These are phyloP conservation scores for Stipa capillata DNA, from an alignment of 176 grass and related monocot species.

Conservation along the genomic window DNA sequence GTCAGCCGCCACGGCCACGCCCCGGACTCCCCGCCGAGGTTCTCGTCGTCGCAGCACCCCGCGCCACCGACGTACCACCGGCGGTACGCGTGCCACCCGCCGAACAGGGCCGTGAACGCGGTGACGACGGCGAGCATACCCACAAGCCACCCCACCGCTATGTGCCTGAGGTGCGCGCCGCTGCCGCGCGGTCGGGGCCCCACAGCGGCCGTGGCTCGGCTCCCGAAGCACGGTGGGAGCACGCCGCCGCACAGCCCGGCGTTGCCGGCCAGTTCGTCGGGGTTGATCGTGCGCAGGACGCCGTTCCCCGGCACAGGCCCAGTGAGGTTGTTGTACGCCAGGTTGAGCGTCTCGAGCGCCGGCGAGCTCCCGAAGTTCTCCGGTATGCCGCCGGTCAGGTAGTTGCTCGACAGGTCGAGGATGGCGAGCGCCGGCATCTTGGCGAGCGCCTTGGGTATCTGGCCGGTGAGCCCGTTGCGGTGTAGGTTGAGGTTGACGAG, in stretches of 20 bases:
- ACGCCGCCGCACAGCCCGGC: constrained; percentile 71
- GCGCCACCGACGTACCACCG: constrained; percentile 52
- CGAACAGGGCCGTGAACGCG: constrained; percentile 29
- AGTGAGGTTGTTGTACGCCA: constrained; percentile 78
- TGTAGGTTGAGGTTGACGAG: constrained; percentile 72
- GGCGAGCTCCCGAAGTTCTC: constrained; percentile 88
- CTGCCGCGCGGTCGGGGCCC: not conserved
- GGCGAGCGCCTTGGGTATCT: constrained; percentile 65
- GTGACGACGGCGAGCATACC: constrained; percentile 39
- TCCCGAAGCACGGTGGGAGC: constrained; percentile 48
- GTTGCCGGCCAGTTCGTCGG: constrained; percentile 74
- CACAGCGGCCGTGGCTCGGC: not conserved
- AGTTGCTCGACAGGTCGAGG: constrained; percentile 75
- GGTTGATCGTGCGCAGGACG: constrained; percentile 73
- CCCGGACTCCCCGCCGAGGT: constrained; percentile 3
- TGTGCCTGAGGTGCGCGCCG: constrained; percentile 41
- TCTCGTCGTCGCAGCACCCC: constrained; percentile 28
- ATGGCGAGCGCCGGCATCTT: constrained; percentile 87
- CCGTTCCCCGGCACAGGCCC: constrained; percentile 71
- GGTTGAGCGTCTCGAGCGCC: constrained; percentile 81
- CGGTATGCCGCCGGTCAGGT: constrained; percentile 64
- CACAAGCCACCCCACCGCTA: constrained; percentile 48
- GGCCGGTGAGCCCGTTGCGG: constrained; percentile 48
- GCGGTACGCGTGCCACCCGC: constrained; percentile 49
- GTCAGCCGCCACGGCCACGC: constrained; percentile 79